phyloP scores from a whole-genome alignment of 441 rosid species.

The Kokia cookei region DNA sequence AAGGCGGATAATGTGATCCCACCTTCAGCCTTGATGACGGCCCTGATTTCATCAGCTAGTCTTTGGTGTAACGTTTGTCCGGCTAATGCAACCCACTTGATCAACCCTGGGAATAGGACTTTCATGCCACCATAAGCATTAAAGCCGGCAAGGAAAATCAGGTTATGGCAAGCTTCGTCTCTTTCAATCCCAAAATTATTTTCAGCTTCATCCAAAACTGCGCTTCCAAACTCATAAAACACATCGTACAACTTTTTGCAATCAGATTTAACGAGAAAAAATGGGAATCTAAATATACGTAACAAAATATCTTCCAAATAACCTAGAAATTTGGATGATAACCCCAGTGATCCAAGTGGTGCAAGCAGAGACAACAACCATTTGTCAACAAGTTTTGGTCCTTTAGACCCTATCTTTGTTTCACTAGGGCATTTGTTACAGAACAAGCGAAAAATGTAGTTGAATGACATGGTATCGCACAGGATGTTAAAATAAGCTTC shows the following conservation, averaged over 20 bases:
- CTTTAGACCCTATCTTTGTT: constrained; percentile 15
- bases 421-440: constrained; percentile 13
- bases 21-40: constrained; percentile 23
- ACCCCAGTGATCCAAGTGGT: constrained; percentile 17
- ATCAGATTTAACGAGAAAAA: constrained; percentile 7
- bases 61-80: constrained; percentile 30
- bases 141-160: constrained; percentile 36
- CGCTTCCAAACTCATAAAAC: constrained; percentile 1
- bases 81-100: constrained; percentile 43
- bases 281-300: constrained; percentile 23
- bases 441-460: constrained; percentile 16
- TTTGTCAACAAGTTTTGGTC: constrained; percentile 3
- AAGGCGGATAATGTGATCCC: constrained; percentile 31
- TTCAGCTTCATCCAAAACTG: constrained; percentile 19
- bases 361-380: constrained; percentile 24
- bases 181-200: constrained; percentile 8
- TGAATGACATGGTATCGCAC: constrained; percentile 17
- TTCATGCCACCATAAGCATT: constrained; percentile 48
- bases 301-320: constrained; percentile 16
- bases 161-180: constrained; percentile 47
- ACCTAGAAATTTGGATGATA: constrained; percentile 6
- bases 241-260: constrained; percentile 19
- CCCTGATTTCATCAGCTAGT: constrained; percentile 38
- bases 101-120: constrained; percentile 26
- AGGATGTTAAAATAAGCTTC: constrained; percentile 13